phyloP scores from a whole-genome alignment of 768 basidiomycete species.

The Kwoniella dejecticola region DNA sequence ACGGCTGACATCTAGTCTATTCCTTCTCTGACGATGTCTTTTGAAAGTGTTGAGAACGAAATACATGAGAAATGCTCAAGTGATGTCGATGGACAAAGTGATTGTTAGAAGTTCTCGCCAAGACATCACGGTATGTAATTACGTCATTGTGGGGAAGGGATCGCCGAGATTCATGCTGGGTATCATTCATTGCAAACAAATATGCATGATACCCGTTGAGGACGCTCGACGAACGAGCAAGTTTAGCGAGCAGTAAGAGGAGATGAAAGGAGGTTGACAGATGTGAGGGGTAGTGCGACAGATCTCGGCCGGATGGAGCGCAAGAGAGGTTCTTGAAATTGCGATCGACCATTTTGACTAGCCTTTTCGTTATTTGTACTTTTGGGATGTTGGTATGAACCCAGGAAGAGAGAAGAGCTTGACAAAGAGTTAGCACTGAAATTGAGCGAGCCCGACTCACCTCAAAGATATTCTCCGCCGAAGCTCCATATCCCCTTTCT shows the following conservation, averaged over 20 bases:
- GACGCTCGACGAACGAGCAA: no score
- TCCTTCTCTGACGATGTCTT: background rate
- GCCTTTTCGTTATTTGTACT: no score
- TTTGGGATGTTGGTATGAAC: slow-evolving; percentile 30
- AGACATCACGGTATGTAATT: background rate
- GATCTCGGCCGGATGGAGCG: background rate
- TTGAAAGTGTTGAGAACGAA: background rate
- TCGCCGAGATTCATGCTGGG: background rate
- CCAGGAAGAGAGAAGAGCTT: slow-evolving; percentile 45
- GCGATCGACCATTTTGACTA: no score
- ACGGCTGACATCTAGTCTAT: background rate
- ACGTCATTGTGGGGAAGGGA: background rate
- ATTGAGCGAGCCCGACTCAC: slow-evolving; percentile 52
- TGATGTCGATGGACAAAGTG: no score
- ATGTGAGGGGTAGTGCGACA: background rate
- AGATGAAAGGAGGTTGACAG: background rate
- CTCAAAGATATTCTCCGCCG: slow-evolving; percentile 68
- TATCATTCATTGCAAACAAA: background rate
- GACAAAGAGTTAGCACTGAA: background rate
- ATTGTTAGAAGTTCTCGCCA: background rate
- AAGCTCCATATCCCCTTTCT: slow-evolving; percentile 65
- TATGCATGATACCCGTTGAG: background rate
- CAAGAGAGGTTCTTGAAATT: background rate
- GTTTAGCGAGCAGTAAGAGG: background rate
- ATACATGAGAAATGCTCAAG: background rate